Evolutionary conservation across 2,329 filamentous ascomycete species (phyloP), one percentile per base, ranked within the genome.

Genomic region (Alternaria ventricosa): DNA sequence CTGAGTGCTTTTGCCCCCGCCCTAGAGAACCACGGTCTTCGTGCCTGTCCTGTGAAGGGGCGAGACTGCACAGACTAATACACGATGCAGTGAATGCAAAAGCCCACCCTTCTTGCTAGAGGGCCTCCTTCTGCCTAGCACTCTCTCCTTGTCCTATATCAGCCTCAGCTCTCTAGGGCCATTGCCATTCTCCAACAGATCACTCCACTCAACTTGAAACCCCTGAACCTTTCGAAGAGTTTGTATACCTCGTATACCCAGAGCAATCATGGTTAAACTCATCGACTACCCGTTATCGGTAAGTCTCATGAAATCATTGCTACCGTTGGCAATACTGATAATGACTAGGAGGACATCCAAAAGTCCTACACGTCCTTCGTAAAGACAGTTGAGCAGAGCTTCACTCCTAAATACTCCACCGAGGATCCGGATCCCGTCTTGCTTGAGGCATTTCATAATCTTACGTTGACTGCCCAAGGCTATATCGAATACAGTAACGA

Each of bases 241-340:
- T 18, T 2, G 3, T 6, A 18, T 41, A 6, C 36, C 36, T 18
- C 1, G 0, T 18, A 3, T 41, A 41, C 3, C 9, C 9, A 10
- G 4, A 41, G 0, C n/a, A 18, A 11, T 10, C 36, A 41, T 41
- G n/a, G 36, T 41, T 6, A 41, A 41, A 10, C 15, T n/a, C 0
- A 41, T 5, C 2, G 15, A 41, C 4, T 41, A 41, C 4, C 33
- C 33, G 0, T 2, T 41, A 4, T n/a, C 33, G 8, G 33, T 41
- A 10, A 18, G 33, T 36, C 15, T 41, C 15, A 1, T 41, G 15
- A 1, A 41, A 0, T n/a, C 33, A 5, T 41, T 5, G 8, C 33
- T 5, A 0, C 4, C 33, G 12, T 2, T 9, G 1, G 33, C 33
- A 0, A n/a, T 41, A 41, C 33, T 41, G 0, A 41, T 5, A 3